Base-by-base conservation (phyloP, 163 green algal genomes). In the Chloromonas sp. region DNA sequence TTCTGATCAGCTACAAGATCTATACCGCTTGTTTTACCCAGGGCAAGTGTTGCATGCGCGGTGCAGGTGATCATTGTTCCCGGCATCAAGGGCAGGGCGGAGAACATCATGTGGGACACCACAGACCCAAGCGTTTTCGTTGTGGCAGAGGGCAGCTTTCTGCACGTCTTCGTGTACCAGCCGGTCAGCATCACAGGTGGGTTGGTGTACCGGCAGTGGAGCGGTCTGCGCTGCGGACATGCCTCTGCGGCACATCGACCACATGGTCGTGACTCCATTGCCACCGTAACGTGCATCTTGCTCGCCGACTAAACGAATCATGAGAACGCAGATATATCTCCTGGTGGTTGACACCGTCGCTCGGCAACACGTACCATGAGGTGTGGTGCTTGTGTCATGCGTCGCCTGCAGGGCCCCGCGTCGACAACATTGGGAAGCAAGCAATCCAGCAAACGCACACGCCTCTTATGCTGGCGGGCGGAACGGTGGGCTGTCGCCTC, bases 91-190 rank as follows among this genome's bases (percentile, higher is more conserved):
- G 85, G 86, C 36, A 58, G 78, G 1, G 71, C 85, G n/a, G 88
- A 92, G 61, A 83, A 71, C 60, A 85, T 94, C 59, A 87, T 94
- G 80, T 96, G 93, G 93, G 92, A 96, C 81, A 85, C 83, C 0
- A 79, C 82, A 0, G 92, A 96, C 81, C 71, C 84, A 2, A 88
- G 90, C 58, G 61, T 94, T 8, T 89, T 95, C 78, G 89, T 91
- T 2, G 85, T 92, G 0, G 84, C 81, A 59, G 86, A 91, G 60
- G 70, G 84, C 70, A 60, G n/a, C 59, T 60, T 71, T 77, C 59
- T 93, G 62, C 87, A 90, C 83, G 83, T 85, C 0, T 94, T 90
- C 83, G 78, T 92, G 3, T 91, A 92, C 88, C 3, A 86, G 3
- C 86, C 89, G 83, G 81, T 91, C 83, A 90, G 84, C 76, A 89